A percentile compares a stretch with the other conserved stretches of the same genome.
Evolutionary conservation across 2,329 filamentous ascomycete species (phyloP).

Genomic region (Stachybotrys chartarum): DNA sequence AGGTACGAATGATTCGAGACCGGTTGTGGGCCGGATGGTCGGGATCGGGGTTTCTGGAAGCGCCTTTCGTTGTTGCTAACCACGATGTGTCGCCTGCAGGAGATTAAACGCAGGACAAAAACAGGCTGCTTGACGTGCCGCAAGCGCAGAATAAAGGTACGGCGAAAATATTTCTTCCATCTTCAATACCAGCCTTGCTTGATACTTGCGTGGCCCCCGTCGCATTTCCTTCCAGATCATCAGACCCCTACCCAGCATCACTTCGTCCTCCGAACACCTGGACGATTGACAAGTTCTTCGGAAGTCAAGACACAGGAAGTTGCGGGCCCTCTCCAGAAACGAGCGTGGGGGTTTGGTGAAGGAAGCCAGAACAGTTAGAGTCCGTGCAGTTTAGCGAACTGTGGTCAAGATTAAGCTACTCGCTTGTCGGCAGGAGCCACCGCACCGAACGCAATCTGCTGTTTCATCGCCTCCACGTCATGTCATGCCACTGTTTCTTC

Average conservation of each 20-base stretch:
- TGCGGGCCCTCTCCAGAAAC: background rate
- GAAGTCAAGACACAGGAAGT: background rate
- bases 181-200: background rate
- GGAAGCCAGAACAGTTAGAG: background rate
- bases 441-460: background rate
- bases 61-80: slow-evolving; percentile 3
- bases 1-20: slow-evolving; percentile 33
- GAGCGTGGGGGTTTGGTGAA: background rate
- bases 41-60: background rate
- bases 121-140: slow-evolving; percentile 57
- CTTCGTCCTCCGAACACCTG: no score
- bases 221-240: no score
- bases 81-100: slow-evolving; percentile 27
- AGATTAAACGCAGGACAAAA: slow-evolving; percentile 57
- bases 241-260: no score
- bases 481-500: background rate
- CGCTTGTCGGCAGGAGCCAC: background rate
- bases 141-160: slow-evolving; percentile 55
- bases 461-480: background rate
- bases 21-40: background rate
- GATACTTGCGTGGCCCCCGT: no score
- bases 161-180: slow-evolving; percentile 9
- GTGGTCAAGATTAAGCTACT: background rate
- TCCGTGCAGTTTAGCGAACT: background rate
- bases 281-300: no score